Evolutionary conservation across 2,329 filamentous ascomycete genomes (phyloP).

Genomic region (Arthrobotrys iridis): DNA sequence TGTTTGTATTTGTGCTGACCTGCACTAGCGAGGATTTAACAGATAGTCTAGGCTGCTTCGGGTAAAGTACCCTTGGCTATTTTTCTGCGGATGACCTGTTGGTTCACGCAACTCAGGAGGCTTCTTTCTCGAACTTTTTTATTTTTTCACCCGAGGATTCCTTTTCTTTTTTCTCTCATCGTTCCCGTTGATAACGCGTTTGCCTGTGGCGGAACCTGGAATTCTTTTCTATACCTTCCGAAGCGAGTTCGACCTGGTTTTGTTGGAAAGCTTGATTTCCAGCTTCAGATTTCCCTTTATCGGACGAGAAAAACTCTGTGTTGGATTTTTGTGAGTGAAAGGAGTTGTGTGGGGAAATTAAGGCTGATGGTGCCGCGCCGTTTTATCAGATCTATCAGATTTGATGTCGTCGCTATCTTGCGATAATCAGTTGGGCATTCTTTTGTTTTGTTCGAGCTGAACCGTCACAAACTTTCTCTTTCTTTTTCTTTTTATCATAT

Average conservation of each 20-base stretch:
- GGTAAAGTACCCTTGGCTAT: constrained; percentile 34
- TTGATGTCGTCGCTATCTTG: constrained; percentile 27
- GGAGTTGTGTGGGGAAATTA: constrained; percentile 52
- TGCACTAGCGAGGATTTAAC: constrained; percentile 32
- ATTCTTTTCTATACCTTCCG: constrained; percentile 39
- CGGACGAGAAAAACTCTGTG: constrained; percentile 27
- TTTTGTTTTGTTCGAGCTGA: constrained; percentile 9
- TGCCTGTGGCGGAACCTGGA: constrained; percentile 32
- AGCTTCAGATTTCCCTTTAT: constrained; percentile 17
- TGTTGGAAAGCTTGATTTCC: constrained; percentile 47
- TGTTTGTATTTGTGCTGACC: constrained; percentile 39
- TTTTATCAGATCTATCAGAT: constrained; percentile 54
- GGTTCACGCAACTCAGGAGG: constrained; percentile 31
- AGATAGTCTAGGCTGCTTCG: constrained; percentile 33
- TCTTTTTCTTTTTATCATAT: not conserved
- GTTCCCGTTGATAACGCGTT: constrained; percentile 7
- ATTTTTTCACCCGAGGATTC: not conserved
- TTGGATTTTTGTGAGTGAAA: constrained; percentile 51
- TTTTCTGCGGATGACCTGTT: constrained; percentile 23
- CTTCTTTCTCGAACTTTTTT: constrained; percentile 21
- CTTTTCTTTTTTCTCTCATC: constrained; percentile 13
- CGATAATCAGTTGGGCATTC: constrained; percentile 32
- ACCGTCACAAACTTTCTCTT: not conserved
- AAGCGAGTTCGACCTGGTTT: constrained; percentile 34
- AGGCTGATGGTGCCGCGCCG: constrained; percentile 34